Evolutionary conservation across 805 yeast species (phyloP), one percentile per base, ranked within the genome.

Genomic region (Ogataea glucozyma): DNA sequence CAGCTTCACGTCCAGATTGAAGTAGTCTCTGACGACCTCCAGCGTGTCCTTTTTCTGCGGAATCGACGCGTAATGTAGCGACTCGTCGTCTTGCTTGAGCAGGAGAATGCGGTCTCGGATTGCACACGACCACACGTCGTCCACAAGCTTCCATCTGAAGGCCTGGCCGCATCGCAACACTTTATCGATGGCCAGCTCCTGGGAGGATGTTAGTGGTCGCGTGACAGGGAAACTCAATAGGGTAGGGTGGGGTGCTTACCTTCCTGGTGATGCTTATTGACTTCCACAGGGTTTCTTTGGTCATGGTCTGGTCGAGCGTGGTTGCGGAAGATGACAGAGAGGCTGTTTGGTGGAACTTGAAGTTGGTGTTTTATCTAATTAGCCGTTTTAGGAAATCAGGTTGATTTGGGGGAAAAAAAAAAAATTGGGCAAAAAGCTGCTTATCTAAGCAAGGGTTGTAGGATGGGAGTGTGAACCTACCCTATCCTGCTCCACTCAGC

Each of bases 81-180:
- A 30, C 3, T 45, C 38, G 4, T 66, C 71, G 40, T 77, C 81
- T 56, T 89, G 96, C 43, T 65, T 75, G 19, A 91, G 63, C 19
- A 88, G 67, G 2, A 90, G 64, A 5, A 89, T 78, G 40, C 81
- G 69, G 47, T 81, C 80, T 12, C 69, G 62, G 18, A 79, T 60
- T 0, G 88, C 73, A 47, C 84, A 81, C 0, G 86, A 72, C 88
- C 88, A 91, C 7, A 74, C 70, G 38, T 70, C 71, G 47, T 79
- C 73, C 35, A 76, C 69, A 45, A 74, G 75, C 54, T 81, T 81
- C 95, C 96, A 87, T 40, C 81, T 59, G 56, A 88, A 88, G 0
- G 95, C 81, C 65, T 88, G 96, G 1, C 96, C 96, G 57, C 95
- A 85, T 31, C 93, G 67, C 21, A 88, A 68, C 0, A 88, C 90